Base-by-base conservation (phyloP, 306 rosid species). In the Vigna nakashimae region DNA sequence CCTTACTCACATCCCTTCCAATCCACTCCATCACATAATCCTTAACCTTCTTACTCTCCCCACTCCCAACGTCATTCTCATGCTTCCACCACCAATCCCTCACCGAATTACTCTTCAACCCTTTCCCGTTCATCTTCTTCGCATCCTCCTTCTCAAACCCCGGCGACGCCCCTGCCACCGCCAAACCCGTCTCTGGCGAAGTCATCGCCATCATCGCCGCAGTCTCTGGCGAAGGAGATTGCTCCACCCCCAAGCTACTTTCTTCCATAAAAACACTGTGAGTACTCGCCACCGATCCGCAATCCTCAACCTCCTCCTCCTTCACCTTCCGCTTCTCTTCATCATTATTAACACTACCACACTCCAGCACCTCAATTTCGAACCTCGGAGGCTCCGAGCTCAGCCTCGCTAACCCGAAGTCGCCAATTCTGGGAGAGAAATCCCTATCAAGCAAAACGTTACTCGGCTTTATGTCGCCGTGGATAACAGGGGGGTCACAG, bases 21-120 rank as follows among this genome's bases (percentile, higher is more conserved):
- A 96, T 90, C 99, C 99, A 96, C 52, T 91, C 96, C 93, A 90
- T 88, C 42, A 96, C 98, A 71, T 91, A 93, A 81, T 88, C 97
- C 91, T 92, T 93, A 64, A 88, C 95, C 69, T 68, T 86, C 50
- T 45, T 45, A 45, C 50, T 11, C 89, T 59, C 87, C 18, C 63
- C 87, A 77, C 57, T 80, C 30, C 2, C 75, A 40, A 48, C 42
- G 53, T 81, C 91, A 65, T 58, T 85, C 18, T 94, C 93, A 22
- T 94, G 92, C 78, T 82, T 87, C 92, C 89, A 82, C 97, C 96
- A 87, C 94, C 87, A 90, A 78, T 90, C 97, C 76, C 72, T 92
- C 76, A 88, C 80, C 2, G 87, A 86, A 49, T 18, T 76, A 75
- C 87, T 83, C 82, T 72, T 71, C 3, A 86, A 8, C 65, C 83